Evolutionary conservation across 1,139 yeast genomes (phyloP).

Genomic region (Arxiozyma slooffiae): DNA sequence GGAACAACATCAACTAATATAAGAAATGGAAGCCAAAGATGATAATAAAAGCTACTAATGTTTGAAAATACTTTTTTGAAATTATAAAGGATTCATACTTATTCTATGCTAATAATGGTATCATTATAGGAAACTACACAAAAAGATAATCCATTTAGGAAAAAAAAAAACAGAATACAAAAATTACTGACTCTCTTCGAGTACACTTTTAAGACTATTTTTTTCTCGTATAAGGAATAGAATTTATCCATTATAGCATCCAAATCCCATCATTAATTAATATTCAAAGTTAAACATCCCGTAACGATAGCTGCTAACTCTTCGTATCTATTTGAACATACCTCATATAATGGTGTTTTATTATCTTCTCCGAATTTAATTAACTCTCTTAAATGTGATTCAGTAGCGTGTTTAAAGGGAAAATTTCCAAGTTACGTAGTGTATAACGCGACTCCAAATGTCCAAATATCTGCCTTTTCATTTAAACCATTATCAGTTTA

Average conservation of each 20-base stretch:
- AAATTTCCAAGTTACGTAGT: constrained; percentile 64
- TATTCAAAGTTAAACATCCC: constrained; percentile 6
- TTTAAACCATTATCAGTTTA: constrained; percentile 46
- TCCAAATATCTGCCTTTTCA: constrained; percentile 74
- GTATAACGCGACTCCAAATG: constrained; percentile 69
- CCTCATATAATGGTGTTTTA: constrained; percentile 34
- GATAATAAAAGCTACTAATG: background rate
- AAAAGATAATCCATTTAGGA: no score
- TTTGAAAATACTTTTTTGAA: background rate
- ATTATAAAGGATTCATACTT: no score
- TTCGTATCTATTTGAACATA: constrained; percentile 16
- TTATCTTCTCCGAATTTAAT: constrained; percentile 62
- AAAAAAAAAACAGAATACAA: background rate
- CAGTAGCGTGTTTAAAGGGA: constrained; percentile 76
- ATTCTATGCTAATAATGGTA: background rate
- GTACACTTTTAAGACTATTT: no score
- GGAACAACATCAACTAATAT: no score
- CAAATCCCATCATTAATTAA: constrained; percentile 4
- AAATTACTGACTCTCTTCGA: background rate
- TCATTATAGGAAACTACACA: background rate
- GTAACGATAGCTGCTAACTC: constrained; percentile 3
- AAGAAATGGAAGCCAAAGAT: no score
- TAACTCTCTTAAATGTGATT: constrained; percentile 65
- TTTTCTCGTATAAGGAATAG: background rate
- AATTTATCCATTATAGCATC: constrained; percentile 4